These are phyloP conservation scores for Magnolia sinica DNA, from an alignment of 164 flowering plant species.

Conservation along the genomic window DNA sequence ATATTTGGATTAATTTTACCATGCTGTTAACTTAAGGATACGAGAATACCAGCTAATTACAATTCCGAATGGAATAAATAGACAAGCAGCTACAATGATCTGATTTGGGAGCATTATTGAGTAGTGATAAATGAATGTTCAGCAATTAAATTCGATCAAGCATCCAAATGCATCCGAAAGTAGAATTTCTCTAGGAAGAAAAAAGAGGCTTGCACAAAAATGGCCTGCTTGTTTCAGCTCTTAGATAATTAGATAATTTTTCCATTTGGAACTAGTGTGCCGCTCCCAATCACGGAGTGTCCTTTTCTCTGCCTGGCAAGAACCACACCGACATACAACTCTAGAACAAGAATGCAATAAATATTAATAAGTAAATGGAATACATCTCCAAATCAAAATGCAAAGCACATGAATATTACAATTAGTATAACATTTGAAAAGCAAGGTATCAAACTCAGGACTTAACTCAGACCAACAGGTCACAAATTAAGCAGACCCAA, in stretches of 20 bases:
- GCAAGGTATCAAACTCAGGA: not conserved
- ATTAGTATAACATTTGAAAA: not conserved
- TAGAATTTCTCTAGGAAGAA: too few species aligned
- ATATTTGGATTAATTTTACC: too few species aligned
- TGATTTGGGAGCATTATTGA: too few species aligned
- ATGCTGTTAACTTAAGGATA: too few species aligned
- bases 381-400: not conserved
- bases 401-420: not conserved
- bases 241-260: slow-evolving; percentile 30
- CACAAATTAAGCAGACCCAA: not conserved
- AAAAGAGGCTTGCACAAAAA: too few species aligned
- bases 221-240: too few species aligned
- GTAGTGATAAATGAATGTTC: too few species aligned
- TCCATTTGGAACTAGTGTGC: slow-evolving; percentile 83
- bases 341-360: slow-evolving; percentile 31
- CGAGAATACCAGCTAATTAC: too few species aligned
- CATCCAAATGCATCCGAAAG: too few species aligned
- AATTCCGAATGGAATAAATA: too few species aligned
- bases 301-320: slow-evolving; percentile 71
- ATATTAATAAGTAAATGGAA: not conserved
- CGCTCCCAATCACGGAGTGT: slow-evolving; percentile 89
- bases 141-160: too few species aligned
- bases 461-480: not conserved
- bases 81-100: too few species aligned
- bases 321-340: slow-evolving; percentile 87